phyloP scores from a whole-genome alignment of 1,284 basidiomycete genomes.

The Cryptococcus sp. region DNA sequence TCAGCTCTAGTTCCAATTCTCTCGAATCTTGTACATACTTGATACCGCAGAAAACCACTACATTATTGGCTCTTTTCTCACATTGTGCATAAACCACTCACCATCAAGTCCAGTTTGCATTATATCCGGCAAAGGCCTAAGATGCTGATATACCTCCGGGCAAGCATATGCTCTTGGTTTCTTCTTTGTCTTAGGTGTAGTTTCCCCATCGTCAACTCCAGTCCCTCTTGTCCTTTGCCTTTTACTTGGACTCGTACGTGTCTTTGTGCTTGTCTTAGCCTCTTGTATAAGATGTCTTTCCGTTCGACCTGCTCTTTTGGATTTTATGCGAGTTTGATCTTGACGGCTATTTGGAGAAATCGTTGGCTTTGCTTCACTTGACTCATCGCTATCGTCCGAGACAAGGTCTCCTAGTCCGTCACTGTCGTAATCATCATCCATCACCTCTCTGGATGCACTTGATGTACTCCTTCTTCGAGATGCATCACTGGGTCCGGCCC shows the following conservation, averaged over 20 bases:
- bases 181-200: conserved; percentile 3
- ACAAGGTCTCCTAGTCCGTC: too few relatives aligned
- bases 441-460: too few relatives aligned
- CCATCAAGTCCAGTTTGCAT: conserved; percentile 51
- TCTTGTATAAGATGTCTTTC: neutral
- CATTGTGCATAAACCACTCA: conserved; percentile 24
- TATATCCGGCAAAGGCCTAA: conserved; percentile 38
- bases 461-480: too few relatives aligned
- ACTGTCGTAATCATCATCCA: too few relatives aligned
- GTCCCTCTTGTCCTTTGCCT: too few relatives aligned
- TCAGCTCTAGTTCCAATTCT: neutral
- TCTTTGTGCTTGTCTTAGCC: neutral
- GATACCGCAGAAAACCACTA: conserved; percentile 64
- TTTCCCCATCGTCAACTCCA: neutral
- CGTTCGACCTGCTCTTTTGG: neutral
- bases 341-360: neutral
- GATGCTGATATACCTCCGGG: conserved; percentile 41
- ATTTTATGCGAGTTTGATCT: too few relatives aligned
- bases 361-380: neutral
- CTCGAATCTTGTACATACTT: conserved; percentile 50
- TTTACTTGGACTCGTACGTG: neutral
- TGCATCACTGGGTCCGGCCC: neutral
- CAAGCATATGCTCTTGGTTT: conserved; percentile 39
- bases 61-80: neutral
- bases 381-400: too few relatives aligned